Evolutionary conservation across 495 filamentous ascomycete species (phyloP), one percentile per base, ranked within the genome.

Genomic region (Darksidea phi): DNA sequence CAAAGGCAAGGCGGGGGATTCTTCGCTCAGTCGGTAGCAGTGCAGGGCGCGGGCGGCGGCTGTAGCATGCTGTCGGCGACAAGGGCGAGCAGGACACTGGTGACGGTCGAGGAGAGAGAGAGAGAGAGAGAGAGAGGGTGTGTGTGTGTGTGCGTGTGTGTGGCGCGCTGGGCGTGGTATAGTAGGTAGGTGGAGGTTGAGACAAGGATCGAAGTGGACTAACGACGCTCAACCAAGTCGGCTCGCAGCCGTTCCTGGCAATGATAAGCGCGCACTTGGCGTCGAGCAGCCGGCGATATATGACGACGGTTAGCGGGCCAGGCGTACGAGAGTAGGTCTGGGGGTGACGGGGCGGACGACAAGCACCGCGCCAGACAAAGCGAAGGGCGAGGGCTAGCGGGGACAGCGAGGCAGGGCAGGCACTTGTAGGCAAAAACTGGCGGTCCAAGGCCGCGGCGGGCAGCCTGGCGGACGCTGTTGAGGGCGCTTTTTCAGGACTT

Each of bases 1-100:
- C 54, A 67, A 11, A n/a, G 48, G 38, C 21, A n/a, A 42, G 10
- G 34, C 15, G 28, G 12, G 1, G 55, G 36, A 20, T 21, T 26
- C 11, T 5, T 61, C 20, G 52, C 24, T 49, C 52, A 63, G 59
- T 23, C 13, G 51, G 15, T 23, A 23, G 24, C 28, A 24, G 42
- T 49, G 28, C 17, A 26, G 43, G 24, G 26, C 15, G 43, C 42
- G 7, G 24, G 51, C 52, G 52, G 51, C 25, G 23, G 52, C 45
- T 36, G 51, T 57, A 56, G 34, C 59, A 55, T 63, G 23, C 51
- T 63, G 51, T 45, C 13, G 45, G 51, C 2, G n/a, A 20, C 48
- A 34, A 48, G 36, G 7, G 50, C 13, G 49, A 54, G 32, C 26
- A 15, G 37, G 47, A 34, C 20, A 21, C 2, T 13, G 20, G 49